These are phyloP conservation scores for Litsea cubeba DNA, from an alignment of 164 flowering plant genomes.

Conservation along the genomic window DNA sequence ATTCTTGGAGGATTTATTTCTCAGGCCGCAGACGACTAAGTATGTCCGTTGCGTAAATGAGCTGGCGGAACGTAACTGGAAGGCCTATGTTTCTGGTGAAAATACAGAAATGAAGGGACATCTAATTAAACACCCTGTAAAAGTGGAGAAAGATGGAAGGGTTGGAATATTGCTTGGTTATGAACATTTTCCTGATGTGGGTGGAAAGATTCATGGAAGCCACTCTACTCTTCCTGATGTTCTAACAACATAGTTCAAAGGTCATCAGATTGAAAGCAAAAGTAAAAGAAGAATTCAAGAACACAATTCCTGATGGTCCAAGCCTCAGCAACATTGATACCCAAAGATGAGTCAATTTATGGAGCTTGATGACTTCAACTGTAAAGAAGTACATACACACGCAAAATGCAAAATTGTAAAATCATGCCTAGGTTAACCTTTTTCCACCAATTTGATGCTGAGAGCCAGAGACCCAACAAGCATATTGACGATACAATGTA, in stretches of 20 bases:
- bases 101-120: conserved; percentile 47
- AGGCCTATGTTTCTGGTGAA: conserved; percentile 29
- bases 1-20: conserved; percentile 37
- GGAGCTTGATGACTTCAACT: neutral
- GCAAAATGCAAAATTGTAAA: neutral
- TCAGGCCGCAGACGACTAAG: conserved; percentile 35
- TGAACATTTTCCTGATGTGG: conserved; percentile 76
- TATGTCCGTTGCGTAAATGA: conserved; percentile 44
- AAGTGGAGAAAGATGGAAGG: conserved; percentile 42
- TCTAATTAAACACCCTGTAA: conserved; percentile 56
- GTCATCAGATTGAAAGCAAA: neutral
- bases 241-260: conserved; percentile 35
- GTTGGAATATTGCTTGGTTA: conserved; percentile 42
- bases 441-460: neutral
- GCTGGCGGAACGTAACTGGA: conserved; percentile 51
- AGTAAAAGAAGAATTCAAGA: neutral
- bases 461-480: neutral
- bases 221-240: conserved; percentile 62
- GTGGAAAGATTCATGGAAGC: conserved; percentile 73
- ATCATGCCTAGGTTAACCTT: neutral
- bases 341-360: neutral
- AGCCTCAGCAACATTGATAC: neutral
- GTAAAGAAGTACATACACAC: neutral
- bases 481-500: neutral
- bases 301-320: neutral